Evolutionary conservation across 179 eudicot genomes (phyloP), one percentile per base, ranked within the genome.

Genomic region (Vitellaria paradoxa): DNA sequence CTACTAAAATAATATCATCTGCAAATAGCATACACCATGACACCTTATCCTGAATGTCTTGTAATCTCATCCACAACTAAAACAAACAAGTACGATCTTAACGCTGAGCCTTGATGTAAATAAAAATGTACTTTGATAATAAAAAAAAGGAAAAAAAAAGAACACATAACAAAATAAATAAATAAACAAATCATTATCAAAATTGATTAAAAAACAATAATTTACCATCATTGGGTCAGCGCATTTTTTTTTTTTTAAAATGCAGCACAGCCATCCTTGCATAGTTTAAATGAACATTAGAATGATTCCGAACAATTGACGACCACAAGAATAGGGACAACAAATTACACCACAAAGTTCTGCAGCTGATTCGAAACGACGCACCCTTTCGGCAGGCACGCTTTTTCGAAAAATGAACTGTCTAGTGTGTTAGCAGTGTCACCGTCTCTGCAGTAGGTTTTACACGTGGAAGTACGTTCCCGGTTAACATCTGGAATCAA

Each of bases 401-500:
- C 61, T 49, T 65, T 24, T 26, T n/a, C 50, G 20, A 15, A 49
- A 49, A 62, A 59, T 47, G 23, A 63, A 74, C 53, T 17, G 49
- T 9, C 37, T 13, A 18, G 20, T 52, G 70, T 68, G 75, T 80
- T 69, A 62, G 75, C 71, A 75, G 74, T 47, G 70, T 10, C 17
- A 69, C 52, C 68, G 57, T 68, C 46, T 74, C 65, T 40, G 64
- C 75, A 68, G 82, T 42, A 62, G 60, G 61, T 18, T 37, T 62
- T 69, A 66, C 37, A 73, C 37, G 12, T 49, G 17, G 73, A 55
- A 12, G 57, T 40, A 46, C 21, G 3, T 73, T 46, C 42, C 26
- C 55, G 47, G 69, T 57, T 72, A 55, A 78, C 18, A 47, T 68
- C 40, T 12, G 37, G 77, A 72, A 65, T 64, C 72, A 63, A 59